These are phyloP conservation scores for Grifola frondosa DNA, from an alignment of 1,284 basidiomycete species.

Conservation along the genomic window DNA sequence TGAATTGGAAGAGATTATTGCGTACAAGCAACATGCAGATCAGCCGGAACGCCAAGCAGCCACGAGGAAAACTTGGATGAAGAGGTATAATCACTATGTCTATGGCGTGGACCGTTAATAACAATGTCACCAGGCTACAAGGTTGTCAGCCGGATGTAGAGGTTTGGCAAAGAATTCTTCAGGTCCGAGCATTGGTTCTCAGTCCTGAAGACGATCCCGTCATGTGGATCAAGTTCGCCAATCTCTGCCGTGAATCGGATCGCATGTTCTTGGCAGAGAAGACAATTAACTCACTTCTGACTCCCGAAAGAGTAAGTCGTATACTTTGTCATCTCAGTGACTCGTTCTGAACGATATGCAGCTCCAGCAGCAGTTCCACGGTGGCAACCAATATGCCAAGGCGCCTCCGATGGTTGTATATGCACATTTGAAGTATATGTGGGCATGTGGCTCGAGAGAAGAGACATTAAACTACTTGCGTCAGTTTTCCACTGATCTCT, in stretches of 20 bases:
- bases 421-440: conserved; percentile 95
- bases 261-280: conserved; percentile 92
- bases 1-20: conserved; percentile 96
- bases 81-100: conserved; percentile 54
- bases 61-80: conserved; percentile 95
- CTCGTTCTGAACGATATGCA: conserved; percentile 1
- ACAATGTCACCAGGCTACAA: conserved; percentile 60
- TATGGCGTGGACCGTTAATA: background rate
- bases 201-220: conserved; percentile 93
- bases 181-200: conserved; percentile 93
- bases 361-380: conserved; percentile 19
- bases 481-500: conserved; percentile 78
- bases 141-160: conserved; percentile 99
- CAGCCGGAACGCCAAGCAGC: conserved; percentile 88
- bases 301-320: conserved; percentile 55
- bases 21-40: conserved; percentile 93
- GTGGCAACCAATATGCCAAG: conserved; percentile 57
- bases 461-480: conserved; percentile 87
- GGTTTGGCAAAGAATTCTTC: conserved; percentile 97
- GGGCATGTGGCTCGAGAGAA: conserved; percentile 82
- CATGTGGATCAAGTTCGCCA: conserved; percentile 97
- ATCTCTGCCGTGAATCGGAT: conserved; percentile 84
- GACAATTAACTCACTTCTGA: conserved; percentile 90
- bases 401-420: conserved; percentile 97
- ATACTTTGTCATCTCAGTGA: background rate